Base-by-base conservation (phyloP, 2,329 filamentous ascomycete genomes). In the Bipolaris oryzae region DNA sequence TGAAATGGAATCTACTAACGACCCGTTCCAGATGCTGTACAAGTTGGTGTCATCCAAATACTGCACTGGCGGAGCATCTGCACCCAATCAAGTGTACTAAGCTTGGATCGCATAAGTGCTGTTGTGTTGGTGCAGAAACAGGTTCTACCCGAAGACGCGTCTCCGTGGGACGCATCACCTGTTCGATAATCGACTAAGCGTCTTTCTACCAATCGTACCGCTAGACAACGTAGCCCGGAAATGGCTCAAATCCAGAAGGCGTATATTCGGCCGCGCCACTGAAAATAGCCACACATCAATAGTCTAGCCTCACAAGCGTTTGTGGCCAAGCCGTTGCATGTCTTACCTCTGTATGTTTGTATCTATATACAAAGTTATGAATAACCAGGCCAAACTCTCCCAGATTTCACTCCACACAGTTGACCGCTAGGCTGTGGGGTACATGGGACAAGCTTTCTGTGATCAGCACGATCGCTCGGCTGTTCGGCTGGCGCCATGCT, bases 1-100 rank as follows among this genome's bases (percentile, higher is more conserved):
- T 53, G 72, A 65, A 48, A 60, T 57, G 50, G 69, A 67, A 50
- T 70, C 65, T 23, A 67, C 45, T 6, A 67, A 66, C 43, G 35
- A 58, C 11, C 57, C 68, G 16, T 60, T 64, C 16, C 55, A 47
- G 23, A 34, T 71, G 15, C 41, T 68, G 18, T 64, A 69, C 44
- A 62, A 61, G 31, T 49, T 64, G 35, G 50, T 71, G 23, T 57
- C 58, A 7, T 43, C 10, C 25, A 28, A 28, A 28, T 28, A 67
- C 38, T 62, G 64, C 43, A 64, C 54, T 15, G 44, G 37, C 16
- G 53, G 55, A 15, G 57, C 57, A 13, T 51, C 54, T 34, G 45
- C 62, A 20, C 60, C 60, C 15, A 57, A 34, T 42, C 59, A 66
- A 52, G 60, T 65, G 1, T 43, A 61, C 60, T 10, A 11, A 38